A percentile compares a stretch with the other conserved stretches of the same genome.
Conservation (phyloP, 2,329 filamentous ascomycete genomes). For the Talaromyces piceae region DNA sequence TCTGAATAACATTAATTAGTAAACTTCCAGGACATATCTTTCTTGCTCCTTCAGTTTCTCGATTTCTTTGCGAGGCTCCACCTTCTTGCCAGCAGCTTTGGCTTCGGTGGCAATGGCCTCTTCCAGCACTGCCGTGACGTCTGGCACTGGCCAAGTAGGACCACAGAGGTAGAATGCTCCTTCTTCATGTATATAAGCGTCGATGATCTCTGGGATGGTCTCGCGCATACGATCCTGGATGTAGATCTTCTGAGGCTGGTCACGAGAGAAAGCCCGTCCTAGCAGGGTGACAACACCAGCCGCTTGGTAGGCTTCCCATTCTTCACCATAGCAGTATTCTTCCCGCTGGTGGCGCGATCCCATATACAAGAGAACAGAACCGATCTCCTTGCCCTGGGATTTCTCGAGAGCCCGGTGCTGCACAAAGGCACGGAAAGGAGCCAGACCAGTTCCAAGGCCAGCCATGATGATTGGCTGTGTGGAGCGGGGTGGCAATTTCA, state of each 20-base stretch:
- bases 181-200: conserved; percentile 79
- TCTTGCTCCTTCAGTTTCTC: conserved; percentile 93
- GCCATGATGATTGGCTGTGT: conserved; percentile 98
- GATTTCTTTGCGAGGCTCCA: conserved; percentile 83
- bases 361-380: conserved; percentile 89
- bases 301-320: conserved; percentile 97
- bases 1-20: conserved; percentile 50
- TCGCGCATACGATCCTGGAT: conserved; percentile 98
- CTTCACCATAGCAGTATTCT: conserved; percentile 97
- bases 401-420: conserved; percentile 98
- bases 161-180: conserved; percentile 96
- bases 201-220: conserved; percentile 70
- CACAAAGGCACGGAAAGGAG: conserved; percentile 97
- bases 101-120: conserved; percentile 80
- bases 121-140: conserved; percentile 88
- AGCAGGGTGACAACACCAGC: conserved; percentile 92
- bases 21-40: conserved; percentile 93
- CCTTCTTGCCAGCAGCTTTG: conserved; percentile 61
- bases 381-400: conserved; percentile 92
- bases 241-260: conserved; percentile 98
- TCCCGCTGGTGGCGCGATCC: conserved; percentile 95
- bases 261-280: conserved; percentile 88
- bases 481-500: conserved; percentile 88
- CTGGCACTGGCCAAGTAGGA: conserved; percentile 95
- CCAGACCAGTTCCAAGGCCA: conserved; percentile 92